These are phyloP conservation scores for Jackrogersella minutella DNA, from an alignment of 495 filamentous ascomycete genomes.

Conservation along the genomic window DNA sequence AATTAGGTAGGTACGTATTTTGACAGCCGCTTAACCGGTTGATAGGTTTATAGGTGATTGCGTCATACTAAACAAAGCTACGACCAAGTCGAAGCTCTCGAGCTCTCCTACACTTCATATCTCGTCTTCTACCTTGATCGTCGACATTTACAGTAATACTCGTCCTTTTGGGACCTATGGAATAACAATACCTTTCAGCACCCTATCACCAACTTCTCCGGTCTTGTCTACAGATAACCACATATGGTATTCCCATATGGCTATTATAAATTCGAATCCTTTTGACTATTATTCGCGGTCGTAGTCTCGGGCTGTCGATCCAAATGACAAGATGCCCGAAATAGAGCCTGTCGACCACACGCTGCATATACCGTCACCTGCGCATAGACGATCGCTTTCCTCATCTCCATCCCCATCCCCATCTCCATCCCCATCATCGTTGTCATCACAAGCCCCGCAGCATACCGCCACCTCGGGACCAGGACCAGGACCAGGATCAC, in stretches of 20 bases:
- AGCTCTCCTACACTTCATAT: no score
- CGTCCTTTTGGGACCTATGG: not conserved
- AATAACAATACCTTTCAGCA: not conserved
- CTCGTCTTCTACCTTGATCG: no score
- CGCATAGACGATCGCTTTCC: conserved; percentile 14
- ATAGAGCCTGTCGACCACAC: not conserved
- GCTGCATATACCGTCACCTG: conserved; percentile 1
- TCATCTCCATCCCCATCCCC: conserved; percentile 4
- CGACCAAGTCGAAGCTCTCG: not conserved
- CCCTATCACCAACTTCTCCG: no score
- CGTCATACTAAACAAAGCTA: conserved; percentile 37
- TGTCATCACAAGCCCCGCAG: conserved; percentile 21
- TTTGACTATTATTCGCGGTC: not conserved
- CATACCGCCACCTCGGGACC: no score
- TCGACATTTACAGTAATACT: no score
- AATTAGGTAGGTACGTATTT: not conserved
- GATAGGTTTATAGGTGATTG: conserved; percentile 7
- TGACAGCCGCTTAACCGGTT: conserved; percentile 27
- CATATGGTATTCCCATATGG: conserved; percentile 13
- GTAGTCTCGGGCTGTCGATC: conserved; percentile 1
- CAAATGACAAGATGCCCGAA: conserved; percentile 22
- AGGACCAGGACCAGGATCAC: conserved; percentile 19
- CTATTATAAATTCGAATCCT: not conserved
- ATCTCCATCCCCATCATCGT: conserved; percentile 8
- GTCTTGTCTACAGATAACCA: not conserved